A percentile compares a stretch with the other conserved stretches of the same genome.
phyloP scores from a whole-genome alignment of 768 basidiomycete species.

The Auricularia sp. region DNA sequence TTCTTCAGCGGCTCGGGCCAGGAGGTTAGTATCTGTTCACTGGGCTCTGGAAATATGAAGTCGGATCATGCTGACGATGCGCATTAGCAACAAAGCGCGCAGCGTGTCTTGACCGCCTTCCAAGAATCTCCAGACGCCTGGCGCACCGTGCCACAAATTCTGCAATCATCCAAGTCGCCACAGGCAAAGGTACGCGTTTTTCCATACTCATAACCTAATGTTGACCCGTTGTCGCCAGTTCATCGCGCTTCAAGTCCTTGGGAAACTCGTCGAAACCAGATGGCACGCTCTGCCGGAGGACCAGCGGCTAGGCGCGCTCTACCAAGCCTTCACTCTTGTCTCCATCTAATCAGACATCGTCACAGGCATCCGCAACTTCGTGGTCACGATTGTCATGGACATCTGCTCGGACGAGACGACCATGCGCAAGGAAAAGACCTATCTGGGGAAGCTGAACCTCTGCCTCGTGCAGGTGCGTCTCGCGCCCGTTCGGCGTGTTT shows the following conservation, averaged over 20 bases:
- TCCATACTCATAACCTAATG: background rate
- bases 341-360: slow-evolving; percentile 7
- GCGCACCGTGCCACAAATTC: slow-evolving; percentile 91
- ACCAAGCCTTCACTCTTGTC: background rate
- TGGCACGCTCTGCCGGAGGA: slow-evolving; percentile 96
- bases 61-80: slow-evolving; percentile 8
- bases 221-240: slow-evolving; percentile 42
- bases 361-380: slow-evolving; percentile 89
- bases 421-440: slow-evolving; percentile 88
- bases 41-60: slow-evolving; percentile 2
- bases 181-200: slow-evolving; percentile 62
- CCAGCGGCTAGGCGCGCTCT: slow-evolving; percentile 68
- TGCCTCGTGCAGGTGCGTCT: slow-evolving; percentile 53
- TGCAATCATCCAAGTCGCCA: slow-evolving; percentile 73
- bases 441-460: slow-evolving; percentile 92
- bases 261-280: slow-evolving; percentile 86
- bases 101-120: slow-evolving; percentile 88
- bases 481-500: background rate
- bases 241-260: slow-evolving; percentile 93
- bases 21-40: slow-evolving; percentile 48
- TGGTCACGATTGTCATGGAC: slow-evolving; percentile 88
- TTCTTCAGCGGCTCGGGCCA: slow-evolving; percentile 79
- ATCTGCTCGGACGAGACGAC: slow-evolving; percentile 83
- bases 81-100: slow-evolving; percentile 84
- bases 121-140: slow-evolving; percentile 95